Evolutionary conservation across 345 rosid genomes (phyloP).

Genomic region (Firmiana major): DNA sequence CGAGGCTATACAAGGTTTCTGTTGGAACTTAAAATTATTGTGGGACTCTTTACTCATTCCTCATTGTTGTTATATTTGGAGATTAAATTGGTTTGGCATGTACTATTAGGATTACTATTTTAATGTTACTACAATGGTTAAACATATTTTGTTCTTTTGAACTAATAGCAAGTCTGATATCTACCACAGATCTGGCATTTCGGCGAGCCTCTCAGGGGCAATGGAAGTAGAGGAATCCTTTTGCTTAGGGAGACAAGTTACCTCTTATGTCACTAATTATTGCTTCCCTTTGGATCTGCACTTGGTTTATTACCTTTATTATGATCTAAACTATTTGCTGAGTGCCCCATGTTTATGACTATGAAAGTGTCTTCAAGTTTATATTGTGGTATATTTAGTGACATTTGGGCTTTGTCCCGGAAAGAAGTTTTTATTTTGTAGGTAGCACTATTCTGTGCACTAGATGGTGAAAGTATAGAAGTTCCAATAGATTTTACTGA

Average conservation of each 20-base stretch:
- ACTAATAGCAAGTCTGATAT: slow-evolving; percentile 28
- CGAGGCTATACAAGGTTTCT: slow-evolving; percentile 19
- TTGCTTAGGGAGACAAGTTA: slow-evolving; percentile 19
- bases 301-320: neutral
- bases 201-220: slow-evolving; percentile 18
- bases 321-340: neutral
- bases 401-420: neutral
- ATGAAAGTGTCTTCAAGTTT: neutral
- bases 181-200: slow-evolving; percentile 31
- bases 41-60: neutral
- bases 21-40: slow-evolving; percentile 11
- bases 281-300: neutral
- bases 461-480: neutral
- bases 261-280: neutral
- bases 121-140: neutral
- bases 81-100: slow-evolving; percentile 21
- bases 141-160: slow-evolving; percentile 3
- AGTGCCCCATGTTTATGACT: neutral
- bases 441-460: neutral
- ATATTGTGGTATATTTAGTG: neutral
- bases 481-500: neutral
- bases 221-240: slow-evolving; percentile 14
- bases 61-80: slow-evolving; percentile 12
- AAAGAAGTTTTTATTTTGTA: slow-evolving; percentile 1
- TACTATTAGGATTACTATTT: slow-evolving; percentile 13